These are phyloP conservation scores for Petrea volubilis DNA, from an alignment of 257 asterid genomes.

Conservation along the genomic window DNA sequence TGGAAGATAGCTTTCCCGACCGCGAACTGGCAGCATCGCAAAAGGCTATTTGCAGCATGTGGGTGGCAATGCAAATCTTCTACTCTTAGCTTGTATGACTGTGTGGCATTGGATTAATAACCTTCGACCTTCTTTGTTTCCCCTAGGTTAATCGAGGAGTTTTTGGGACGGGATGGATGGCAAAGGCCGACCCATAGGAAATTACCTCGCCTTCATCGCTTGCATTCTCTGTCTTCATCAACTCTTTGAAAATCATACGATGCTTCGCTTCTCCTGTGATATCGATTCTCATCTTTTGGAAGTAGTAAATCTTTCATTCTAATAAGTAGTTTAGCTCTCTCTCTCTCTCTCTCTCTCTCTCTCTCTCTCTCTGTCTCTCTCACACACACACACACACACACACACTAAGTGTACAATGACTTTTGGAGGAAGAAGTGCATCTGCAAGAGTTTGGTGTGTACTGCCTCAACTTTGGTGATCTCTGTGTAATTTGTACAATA, in stretches of 20 bases:
- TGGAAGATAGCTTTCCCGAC: constrained; percentile 89
- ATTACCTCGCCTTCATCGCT: constrained; percentile 18
- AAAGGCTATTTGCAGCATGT: constrained; percentile 89
- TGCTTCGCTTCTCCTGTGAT: no score
- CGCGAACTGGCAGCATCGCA: constrained; percentile 88
- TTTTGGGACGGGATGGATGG: constrained; percentile 61
- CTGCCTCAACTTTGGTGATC: no score
- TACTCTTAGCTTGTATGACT: background rate
- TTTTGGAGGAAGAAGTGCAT: no score
- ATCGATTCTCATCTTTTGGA: background rate
- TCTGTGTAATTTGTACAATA: background rate
- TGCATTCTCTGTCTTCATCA: constrained; percentile 23
- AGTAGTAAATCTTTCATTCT: background rate
- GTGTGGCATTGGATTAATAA: background rate
- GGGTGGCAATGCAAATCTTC: constrained; percentile 29
- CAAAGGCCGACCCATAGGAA: constrained; percentile 43
- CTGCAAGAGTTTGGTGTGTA: background rate
- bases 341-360: background rate
- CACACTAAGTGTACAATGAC: no score
- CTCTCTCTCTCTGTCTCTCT: no score
- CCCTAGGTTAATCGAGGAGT: constrained; percentile 82
- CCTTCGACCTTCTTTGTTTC: background rate
- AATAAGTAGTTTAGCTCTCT: background rate
- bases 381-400: no score
- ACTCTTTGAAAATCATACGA: background rate